Percentiles rank a stretch among this genome's conserved stretches.
phyloP scores from a whole-genome alignment of 2,329 filamentous ascomycete genomes.

The Clathrospora elynae region DNA sequence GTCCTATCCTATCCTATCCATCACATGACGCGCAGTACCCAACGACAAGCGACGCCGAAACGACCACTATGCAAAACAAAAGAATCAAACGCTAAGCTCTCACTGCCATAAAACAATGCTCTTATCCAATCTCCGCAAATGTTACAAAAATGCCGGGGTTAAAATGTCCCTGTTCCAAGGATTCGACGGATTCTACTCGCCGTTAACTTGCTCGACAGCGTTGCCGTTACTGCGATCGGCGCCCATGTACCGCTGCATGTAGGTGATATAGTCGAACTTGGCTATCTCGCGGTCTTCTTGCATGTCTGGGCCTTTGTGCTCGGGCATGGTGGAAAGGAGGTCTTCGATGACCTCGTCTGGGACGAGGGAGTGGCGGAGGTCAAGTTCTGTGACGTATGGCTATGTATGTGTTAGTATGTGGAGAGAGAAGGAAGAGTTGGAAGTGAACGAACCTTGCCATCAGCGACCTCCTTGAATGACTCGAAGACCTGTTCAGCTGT shows the following conservation, averaged over 20 bases:
- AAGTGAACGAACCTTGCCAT: slow-evolving; percentile 73
- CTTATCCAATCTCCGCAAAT: slow-evolving; percentile 3
- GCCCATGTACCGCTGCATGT: slow-evolving; percentile 78
- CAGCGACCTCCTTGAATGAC: slow-evolving; percentile 94
- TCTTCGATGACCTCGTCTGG: slow-evolving; percentile 97
- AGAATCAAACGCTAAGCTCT: slow-evolving; percentile 3
- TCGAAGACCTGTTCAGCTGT: slow-evolving; percentile 98
- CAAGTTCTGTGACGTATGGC: slow-evolving; percentile 97
- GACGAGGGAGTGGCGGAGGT: slow-evolving; percentile 90
- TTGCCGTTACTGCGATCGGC: slow-evolving; percentile 30
- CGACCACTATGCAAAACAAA: slow-evolving; percentile 9
- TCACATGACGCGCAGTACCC: slow-evolving; percentile 5
- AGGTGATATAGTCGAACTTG: slow-evolving; percentile 95
- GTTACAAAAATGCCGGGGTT: slow-evolving; percentile 24
- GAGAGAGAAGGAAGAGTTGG: not conserved
- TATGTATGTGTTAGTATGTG: slow-evolving; percentile 34
- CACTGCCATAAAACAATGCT: slow-evolving; percentile 1
- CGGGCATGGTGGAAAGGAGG: slow-evolving; percentile 82
- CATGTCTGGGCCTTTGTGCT: slow-evolving; percentile 82
- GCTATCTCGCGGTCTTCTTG: slow-evolving; percentile 80
- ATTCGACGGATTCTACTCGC: slow-evolving; percentile 24
- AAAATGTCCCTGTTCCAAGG: slow-evolving; percentile 18
- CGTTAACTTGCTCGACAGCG: slow-evolving; percentile 29
- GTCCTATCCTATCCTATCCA: not conserved
- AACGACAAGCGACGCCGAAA: slow-evolving; percentile 6